Evolutionary conservation across 2,329 filamentous ascomycete genomes (phyloP), one percentile per base, ranked within the genome.

Genomic region (Cordyceps cateniannulata): DNA sequence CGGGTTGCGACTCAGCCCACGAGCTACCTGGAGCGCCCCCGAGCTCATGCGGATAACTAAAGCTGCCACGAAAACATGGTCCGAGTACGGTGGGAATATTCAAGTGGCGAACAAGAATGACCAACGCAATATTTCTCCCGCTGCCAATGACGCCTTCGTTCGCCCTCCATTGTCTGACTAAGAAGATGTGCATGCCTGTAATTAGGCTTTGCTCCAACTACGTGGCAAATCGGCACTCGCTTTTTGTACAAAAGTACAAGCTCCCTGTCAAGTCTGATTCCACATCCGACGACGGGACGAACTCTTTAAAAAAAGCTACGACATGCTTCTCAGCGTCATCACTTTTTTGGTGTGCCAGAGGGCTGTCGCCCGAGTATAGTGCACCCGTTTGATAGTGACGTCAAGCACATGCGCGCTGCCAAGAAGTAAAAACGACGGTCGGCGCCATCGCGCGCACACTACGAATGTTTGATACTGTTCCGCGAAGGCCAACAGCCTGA

Each of bases 401-500:
- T 51, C 47, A 51, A 42, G 56, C 5, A 7, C 54, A 49, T 49
- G 24, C 47, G 51, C 38, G 56, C 47, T 35, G 35, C 8, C 35
- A 25, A 48, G 27, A 57, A 45, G 22, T 2, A 18, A 40, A 48
- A 51, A 38, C 20, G 47, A 59, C 35, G 47, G 45, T 3, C 24
- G n/a, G 24, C 56, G 47, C 47, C 56, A 44, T 44, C 47, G 56
- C 25, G 56, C 25, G 47, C 47, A 51, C 24, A 47, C 56, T 35
- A 45, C 56, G 27, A 18, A 38, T 47, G 3, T 14, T 51, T 38
- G 32, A 51, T 10, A 5, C 56, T 44, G 22, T 25, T 12, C 45
- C 54, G 54, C 54, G 27, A 38, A 49, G 42, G 38, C 56, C 56
- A 47, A 59, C 35, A 59, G 55, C 54, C 56, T 59, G 35, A 32